Conservation (phyloP, 2,329 filamentous ascomycete genomes). For the Fusarium xyrophilum region DNA sequence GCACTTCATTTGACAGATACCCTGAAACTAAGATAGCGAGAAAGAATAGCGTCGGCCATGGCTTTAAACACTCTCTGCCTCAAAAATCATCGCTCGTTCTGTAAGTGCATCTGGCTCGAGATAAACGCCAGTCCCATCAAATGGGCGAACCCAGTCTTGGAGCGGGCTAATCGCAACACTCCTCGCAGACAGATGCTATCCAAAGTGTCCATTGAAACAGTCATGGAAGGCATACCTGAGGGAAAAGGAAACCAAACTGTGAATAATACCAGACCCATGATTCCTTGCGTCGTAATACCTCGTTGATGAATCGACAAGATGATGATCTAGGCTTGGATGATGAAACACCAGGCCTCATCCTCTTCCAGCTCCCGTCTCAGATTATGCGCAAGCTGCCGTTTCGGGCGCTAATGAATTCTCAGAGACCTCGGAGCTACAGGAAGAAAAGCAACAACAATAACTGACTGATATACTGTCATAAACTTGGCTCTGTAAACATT, state of each 20-base stretch:
- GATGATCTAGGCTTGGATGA: not conserved
- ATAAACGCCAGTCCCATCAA: slow-evolving; percentile 24
- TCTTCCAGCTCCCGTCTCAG: not conserved
- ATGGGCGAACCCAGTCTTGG: not conserved
- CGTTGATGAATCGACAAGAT: not conserved
- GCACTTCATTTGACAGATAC: not conserved
- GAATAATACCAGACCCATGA: not conserved
- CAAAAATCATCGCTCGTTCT: not conserved
- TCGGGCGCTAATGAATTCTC: not conserved
- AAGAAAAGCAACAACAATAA: slow-evolving; percentile 9
- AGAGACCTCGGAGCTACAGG: not conserved
- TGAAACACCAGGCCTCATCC: not conserved
- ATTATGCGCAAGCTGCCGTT: not conserved
- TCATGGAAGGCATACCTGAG: not conserved
- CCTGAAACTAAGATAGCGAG: not conserved
- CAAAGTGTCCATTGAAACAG: not conserved
- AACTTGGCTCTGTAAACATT: slow-evolving; percentile 2
- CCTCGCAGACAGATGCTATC: slow-evolving; percentile 4
- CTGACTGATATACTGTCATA: slow-evolving; percentile 25
- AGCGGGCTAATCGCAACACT: slow-evolving; percentile 3
- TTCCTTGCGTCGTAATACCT: not conserved
- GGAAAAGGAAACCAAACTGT: not conserved
- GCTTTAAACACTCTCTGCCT: not conserved
- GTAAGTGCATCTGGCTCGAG: not conserved
- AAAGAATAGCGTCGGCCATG: not conserved